phyloP scores from a whole-genome alignment of 2,329 filamentous ascomycete species.

The Cordyceps pruinosa region DNA sequence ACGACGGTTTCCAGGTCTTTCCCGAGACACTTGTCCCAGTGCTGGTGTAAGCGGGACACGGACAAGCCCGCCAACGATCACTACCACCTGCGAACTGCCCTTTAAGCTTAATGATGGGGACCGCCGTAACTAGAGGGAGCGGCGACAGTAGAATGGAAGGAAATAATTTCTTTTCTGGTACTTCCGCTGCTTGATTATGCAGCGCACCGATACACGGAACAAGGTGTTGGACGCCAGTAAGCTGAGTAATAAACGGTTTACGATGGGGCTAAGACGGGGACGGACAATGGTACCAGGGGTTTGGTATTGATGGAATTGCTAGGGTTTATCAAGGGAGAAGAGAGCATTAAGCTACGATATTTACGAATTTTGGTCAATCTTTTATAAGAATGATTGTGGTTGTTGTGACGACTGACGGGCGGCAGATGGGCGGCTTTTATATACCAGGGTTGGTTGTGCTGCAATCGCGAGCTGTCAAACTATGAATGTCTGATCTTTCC shows the following conservation, averaged over 20 bases:
- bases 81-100: not conserved
- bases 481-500: not conserved
- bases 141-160: not conserved
- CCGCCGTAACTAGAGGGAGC: not conserved
- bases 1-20: too few relatives aligned
- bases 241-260: conserved; percentile 5
- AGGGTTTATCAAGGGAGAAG: too few relatives aligned
- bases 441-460: too few relatives aligned
- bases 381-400: too few relatives aligned
- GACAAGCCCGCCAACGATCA: not conserved
- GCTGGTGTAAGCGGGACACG: not conserved
- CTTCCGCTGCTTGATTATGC: not conserved
- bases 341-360: too few relatives aligned
- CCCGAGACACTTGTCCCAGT: too few relatives aligned
- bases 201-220: not conserved
- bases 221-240: not conserved
- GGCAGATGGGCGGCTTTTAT: too few relatives aligned
- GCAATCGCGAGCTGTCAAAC: too few relatives aligned
- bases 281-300: not conserved
- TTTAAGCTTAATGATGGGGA: not conserved
- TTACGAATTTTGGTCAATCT: too few relatives aligned
- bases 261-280: not conserved
- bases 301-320: too few relatives aligned
- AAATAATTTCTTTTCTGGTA: not conserved
- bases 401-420: too few relatives aligned